phyloP scores from a whole-genome alignment of 176 grass and related monocot genomes.

The Pontederia crassipes region DNA sequence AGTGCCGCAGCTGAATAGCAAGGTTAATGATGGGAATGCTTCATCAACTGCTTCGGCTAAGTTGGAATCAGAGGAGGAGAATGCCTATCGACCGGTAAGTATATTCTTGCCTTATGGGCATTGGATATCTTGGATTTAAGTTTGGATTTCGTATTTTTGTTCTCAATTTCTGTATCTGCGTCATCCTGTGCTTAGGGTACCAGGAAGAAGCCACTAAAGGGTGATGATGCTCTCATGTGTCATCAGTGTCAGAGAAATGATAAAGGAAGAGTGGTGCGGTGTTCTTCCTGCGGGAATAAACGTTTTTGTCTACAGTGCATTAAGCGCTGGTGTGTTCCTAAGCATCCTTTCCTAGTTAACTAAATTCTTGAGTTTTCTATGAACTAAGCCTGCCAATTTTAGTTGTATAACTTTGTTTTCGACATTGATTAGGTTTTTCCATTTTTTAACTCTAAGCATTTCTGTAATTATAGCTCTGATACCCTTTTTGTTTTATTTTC shows the following conservation, averaged over 20 bases:
- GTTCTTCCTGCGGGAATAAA: slow-evolving; percentile 38
- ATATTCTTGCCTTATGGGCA: neutral
- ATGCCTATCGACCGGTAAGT: too few relatives aligned
- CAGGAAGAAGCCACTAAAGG: slow-evolving; percentile 23
- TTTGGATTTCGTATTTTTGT: neutral
- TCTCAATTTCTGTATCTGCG: neutral
- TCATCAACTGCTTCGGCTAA: neutral
- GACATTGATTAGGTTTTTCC: too few relatives aligned
- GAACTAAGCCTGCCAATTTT: neutral
- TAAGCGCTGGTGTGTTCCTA: slow-evolving; percentile 30
- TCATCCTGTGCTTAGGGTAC: slow-evolving; percentile 8
- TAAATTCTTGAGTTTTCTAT: neutral
- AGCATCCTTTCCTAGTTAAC: slow-evolving; percentile 1
- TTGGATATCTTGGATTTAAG: neutral
- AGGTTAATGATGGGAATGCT: neutral
- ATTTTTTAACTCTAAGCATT: too few relatives aligned
- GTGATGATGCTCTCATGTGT: slow-evolving; percentile 43
- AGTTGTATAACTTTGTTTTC: too few relatives aligned
- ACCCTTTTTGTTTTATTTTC: too few relatives aligned
- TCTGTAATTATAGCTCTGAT: too few relatives aligned
- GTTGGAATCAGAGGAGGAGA: slow-evolving; percentile 3
- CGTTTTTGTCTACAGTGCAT: slow-evolving; percentile 50
- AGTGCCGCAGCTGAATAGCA: slow-evolving; percentile 1
- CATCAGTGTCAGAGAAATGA: slow-evolving; percentile 69
- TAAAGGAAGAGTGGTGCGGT: slow-evolving; percentile 40